Base-by-base conservation (phyloP, 352 stramenopile species). In the Phytophthora citricola region DNA sequence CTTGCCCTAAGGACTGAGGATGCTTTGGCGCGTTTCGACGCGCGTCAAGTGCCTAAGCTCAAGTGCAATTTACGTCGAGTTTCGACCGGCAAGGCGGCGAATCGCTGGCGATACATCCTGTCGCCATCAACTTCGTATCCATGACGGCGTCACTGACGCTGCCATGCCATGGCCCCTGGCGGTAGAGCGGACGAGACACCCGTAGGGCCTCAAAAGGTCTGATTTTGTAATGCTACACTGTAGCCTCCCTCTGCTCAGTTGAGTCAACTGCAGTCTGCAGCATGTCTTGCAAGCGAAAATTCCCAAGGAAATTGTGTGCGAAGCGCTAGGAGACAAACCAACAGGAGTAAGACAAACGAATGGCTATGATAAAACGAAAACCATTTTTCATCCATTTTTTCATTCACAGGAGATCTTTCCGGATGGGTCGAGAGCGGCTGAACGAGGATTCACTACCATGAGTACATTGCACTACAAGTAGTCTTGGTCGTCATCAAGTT, bases 41-140 rank as follows among this genome's bases (percentile, higher is more conserved):
- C n/a, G 40, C 20, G 40, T 46, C 17, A 15, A 46, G 40, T 26
- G 17, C n/a, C 40, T 46, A 29, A 46, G 40, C n/a, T 46, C n/a
- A 46, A 27, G 40, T 24, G 17, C 8, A 11, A 27, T 26, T 26
- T 46, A 20, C 10, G 5, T 27, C 40, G 11, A 4, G 22, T 10
- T 22, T n/a, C 38, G 38, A 43, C 14, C n/a, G 14, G 12, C 36
- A 43, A 43, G 2, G 4, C 17, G 17, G 17, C 17, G 24, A 26
- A 26, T 26, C 24, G 24, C 24, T 34, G 29, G 29, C 29, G 29
- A 34, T 34, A 8, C 12, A 20, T 22, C 14, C 15, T 20, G 38
- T 43, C 38, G n/a, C n/a, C 38, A 43, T 43, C 15, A 20, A 22
- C 38, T 43, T 43, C n/a, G 14, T 43, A 46, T 27, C 40, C 17